Base-by-base conservation (phyloP, 305 asterid genomes). In the Withania somnifera region DNA sequence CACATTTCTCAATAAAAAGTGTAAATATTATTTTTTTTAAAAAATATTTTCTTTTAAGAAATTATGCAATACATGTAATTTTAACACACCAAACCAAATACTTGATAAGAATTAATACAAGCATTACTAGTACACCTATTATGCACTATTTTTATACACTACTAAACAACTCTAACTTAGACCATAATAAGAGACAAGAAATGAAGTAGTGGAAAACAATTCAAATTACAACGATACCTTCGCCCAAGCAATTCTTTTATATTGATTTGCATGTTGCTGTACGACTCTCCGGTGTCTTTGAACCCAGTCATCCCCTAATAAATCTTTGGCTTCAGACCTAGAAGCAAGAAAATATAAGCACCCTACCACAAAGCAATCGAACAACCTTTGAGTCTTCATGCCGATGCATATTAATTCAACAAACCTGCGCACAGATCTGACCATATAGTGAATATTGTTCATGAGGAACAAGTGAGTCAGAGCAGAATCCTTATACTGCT, bases 231-330 rank as follows among this genome's bases (percentile, higher is more conserved):
- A n/a, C 56, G 47, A 73, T 24, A 94, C 98, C 98, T 96, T 96
- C 42, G 97, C 90, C 99, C 99, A 97, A 76, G 97, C 98, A 78
- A 91, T 85, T 91, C 98, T 92, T 89, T 97, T 94, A 81, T 97
- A 97, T 83, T 94, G 98, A 85, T 92, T 94, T 73, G 99, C 99
- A 84, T 97, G 99, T 84, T 94, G 97, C 87, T 97, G 98, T 32
- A 97, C 99, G 81, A 92, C 83, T 88, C 99, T 91, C 76, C 99
- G 90, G 84, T 97, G 99, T 88, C 97, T 91, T 89, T 97, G 98
- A 81, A 97, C 99, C 99, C 99, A 97, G 86, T 97, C 99, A 89
- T 97, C 99, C 32, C 99, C 99, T 87, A 97, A 90, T 85, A 94
- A 85, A 86, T 97, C 98, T 85, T 97, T 97, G 75, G 99, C 99